Evolutionary conservation across 2,329 filamentous ascomycete genomes (phyloP), one percentile per base, ranked within the genome.

Genomic region (Aspergillus terreus): DNA sequence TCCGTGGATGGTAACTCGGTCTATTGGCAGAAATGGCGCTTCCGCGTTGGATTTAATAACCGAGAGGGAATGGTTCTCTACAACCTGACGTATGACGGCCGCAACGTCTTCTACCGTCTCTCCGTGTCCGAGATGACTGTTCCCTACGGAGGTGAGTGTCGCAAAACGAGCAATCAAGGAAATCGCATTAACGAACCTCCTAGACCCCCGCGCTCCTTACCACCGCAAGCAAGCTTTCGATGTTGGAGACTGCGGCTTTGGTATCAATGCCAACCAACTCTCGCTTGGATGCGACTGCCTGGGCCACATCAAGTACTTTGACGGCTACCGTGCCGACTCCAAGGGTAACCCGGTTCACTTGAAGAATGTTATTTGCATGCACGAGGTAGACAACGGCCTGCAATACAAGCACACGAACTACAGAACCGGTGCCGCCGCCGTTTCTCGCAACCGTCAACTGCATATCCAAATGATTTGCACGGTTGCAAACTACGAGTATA

Each of bases 401-500:
- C 82, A 82, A 38, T 86, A 84, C 78, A 88, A 88, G 63, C 85
- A 88, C 69, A 87, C 83, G 45, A 88, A 88, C 67, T 86, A 87
- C 70, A 76, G 85, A 9, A 86, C 83, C 4, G 81, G 80, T 0
- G 76, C 82, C 9, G 83, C 85, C 2, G 84, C 82, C 0, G 77
- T 87, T 4, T 79, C 81, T 15, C 79, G 85, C 17, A 83, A 81
- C 56, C 77, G 85, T 23, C 83, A 88, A 63, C 71, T 88, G 4
- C 84, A 88, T 1, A 65, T 88, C 5, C 85, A 88, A 63, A 82
- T 80, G 60, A 88, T 88, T 65, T 86, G 86, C 69, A 88, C 84
- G 0, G 82, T 88, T 4, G 78, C 83, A 10, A 88, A 88, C 70
- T 88, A 88, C 68, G 85, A 88, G 63, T 88, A 88, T 63, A 86